Evolutionary conservation across 805 yeast genomes (phyloP), one percentile per base, ranked within the genome.

Genomic region (Wickerhamomyces bisporus): DNA sequence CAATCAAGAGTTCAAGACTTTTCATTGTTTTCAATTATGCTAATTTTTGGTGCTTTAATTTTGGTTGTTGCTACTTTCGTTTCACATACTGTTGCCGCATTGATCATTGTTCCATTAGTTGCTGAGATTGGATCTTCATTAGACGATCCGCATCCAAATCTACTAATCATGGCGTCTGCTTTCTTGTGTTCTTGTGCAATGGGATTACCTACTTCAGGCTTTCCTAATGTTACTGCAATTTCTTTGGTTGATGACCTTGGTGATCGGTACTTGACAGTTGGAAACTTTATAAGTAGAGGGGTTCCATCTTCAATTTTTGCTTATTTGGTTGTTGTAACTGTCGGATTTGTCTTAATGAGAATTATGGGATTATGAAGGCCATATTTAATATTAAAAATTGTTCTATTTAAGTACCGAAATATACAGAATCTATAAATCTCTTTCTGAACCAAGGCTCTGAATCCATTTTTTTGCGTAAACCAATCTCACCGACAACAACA

Each of bases 141-240:
- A 58, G 66, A 69, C 16, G 78, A 77, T 23, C 93, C 95, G 14
- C 97, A 86, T 61, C 95, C 98, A 26, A 73, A 88, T 45, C 56
- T 91, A 32, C 66, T 93, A 49, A 82, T 93, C 33, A 73, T 77
- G 79, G 61, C 68, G 5, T 62, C 79, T 4, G 77, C 81, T 0
- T 54, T 77, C 38, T 66, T 93, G 44, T 86, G 97, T 53, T 91
- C 98, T 0, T 81, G 85, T 26, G 98, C 98, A 2, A 93, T 93
- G 98, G 98, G 96, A 1, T 66, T 93, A 38, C 98, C 98, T 21
- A 93, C 98, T 0, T 85, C 95, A 3, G 98, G 98, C 0, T 91
- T 93, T 69, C 98, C 98, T 5, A 93, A 93, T 53, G 96, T 93
- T 26, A 88, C 98, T 0, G 98, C 98, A 0, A 87, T 93, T 44